Conservation (phyloP, 1,139 yeast species). For the Candida glucosophila region DNA sequence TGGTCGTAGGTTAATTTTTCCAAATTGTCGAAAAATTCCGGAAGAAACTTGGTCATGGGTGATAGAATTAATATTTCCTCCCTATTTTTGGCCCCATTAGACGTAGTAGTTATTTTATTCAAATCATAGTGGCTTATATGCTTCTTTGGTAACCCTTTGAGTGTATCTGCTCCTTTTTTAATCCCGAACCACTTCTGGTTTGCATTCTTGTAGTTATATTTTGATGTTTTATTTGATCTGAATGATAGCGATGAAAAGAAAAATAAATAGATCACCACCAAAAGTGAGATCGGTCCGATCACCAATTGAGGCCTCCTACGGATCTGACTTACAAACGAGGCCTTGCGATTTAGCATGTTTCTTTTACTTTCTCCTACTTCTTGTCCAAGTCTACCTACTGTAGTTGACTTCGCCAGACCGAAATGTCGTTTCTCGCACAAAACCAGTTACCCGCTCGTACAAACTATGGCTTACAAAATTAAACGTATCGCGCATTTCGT, state of each 20-base stretch:
- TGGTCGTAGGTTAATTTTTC: conserved; percentile 73
- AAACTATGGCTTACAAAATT: too few species aligned
- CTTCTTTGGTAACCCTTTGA: conserved; percentile 60
- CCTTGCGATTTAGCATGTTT: conserved; percentile 12
- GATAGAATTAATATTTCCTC: conserved; percentile 81
- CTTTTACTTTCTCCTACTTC: too few species aligned
- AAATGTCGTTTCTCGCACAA: too few species aligned
- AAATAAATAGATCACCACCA: conserved; percentile 34
- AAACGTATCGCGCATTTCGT: too few species aligned
- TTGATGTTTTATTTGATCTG: conserved; percentile 8
- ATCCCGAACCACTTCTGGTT: conserved; percentile 40
- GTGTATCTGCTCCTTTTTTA: conserved; percentile 39
- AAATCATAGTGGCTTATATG: conserved; percentile 81
- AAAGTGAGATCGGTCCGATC: conserved; percentile 36
- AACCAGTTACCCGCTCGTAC: too few species aligned
- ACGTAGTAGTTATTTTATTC: conserved; percentile 63
- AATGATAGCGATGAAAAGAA: conserved; percentile 25
- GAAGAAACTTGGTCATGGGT: conserved; percentile 81
- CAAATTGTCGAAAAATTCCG: conserved; percentile 82
- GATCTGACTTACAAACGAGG: conserved; percentile 38
- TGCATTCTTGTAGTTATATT: conserved; percentile 41
- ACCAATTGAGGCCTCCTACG: conserved; percentile 50
- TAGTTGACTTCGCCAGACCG: too few species aligned
- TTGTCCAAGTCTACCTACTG: too few species aligned
- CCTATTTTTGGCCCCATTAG: conserved; percentile 59